Evolutionary conservation across 208 protist species (phyloP).

Genomic region (Wallacemonas collosoma): DNA sequence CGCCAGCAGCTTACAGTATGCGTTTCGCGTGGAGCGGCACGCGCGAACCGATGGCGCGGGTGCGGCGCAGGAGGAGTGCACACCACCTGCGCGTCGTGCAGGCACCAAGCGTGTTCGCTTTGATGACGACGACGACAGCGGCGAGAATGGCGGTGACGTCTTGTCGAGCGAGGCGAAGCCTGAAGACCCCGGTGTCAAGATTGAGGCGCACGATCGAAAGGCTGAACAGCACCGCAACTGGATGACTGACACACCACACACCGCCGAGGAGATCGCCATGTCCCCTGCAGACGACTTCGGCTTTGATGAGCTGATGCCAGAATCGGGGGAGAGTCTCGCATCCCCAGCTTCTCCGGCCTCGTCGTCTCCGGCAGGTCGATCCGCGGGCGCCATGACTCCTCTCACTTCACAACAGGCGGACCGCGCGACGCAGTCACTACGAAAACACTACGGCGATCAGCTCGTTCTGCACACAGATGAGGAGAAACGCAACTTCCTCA

Average conservation of each 20-base stretch:
- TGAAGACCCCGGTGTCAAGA: not conserved
- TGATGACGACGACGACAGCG: slow-evolving; percentile 36
- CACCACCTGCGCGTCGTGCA: not conserved
- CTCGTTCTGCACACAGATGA: slow-evolving; percentile 46
- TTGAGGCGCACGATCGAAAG: not conserved
- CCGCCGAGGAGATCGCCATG: slow-evolving; percentile 13
- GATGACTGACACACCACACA: not conserved
- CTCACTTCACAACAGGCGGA: not conserved
- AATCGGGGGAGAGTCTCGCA: too few species aligned
- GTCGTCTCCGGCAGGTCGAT: not conserved
- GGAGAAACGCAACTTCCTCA: slow-evolving; percentile 79
- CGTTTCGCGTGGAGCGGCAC: slow-evolving; percentile 44
- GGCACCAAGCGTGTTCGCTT: slow-evolving; percentile 69
- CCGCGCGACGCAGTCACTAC: not conserved
- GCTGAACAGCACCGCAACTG: not conserved
- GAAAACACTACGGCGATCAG: slow-evolving; percentile 51
- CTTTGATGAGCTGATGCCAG: slow-evolving; percentile 19
- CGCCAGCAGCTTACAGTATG: slow-evolving; percentile 71
- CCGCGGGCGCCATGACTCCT: not conserved
- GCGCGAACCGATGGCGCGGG: not conserved
- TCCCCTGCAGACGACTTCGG: slow-evolving; percentile 29
- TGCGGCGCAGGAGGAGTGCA: slow-evolving; percentile 17
- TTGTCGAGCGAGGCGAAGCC: slow-evolving; percentile 1
- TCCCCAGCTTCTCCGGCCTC: not conserved
- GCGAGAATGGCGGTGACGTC: slow-evolving; percentile 23